Conservation (phyloP, 2,329 filamentous ascomycete genomes). For the Phyllosticta citrichinensis region DNA sequence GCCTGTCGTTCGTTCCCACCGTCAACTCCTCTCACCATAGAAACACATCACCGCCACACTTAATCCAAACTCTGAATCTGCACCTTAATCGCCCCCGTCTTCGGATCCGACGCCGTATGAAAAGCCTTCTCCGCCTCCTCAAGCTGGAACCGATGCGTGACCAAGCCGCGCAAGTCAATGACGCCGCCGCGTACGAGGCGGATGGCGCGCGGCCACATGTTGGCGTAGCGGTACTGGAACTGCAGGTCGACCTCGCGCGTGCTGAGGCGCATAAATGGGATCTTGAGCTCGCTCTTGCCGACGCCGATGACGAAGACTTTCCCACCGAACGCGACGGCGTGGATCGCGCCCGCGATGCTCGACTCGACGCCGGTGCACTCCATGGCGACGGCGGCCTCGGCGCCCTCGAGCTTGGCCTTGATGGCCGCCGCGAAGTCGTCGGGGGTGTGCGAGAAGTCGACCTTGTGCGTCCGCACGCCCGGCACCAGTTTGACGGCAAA, state of each 20-base stretch:
- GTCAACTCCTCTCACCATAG: too few relatives aligned
- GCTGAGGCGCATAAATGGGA: conserved; percentile 89
- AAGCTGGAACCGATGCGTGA: conserved; percentile 77
- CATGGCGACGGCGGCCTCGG: conserved; percentile 72
- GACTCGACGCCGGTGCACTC: conserved; percentile 95
- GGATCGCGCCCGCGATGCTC: conserved; percentile 76
- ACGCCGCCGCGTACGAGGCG: conserved; percentile 76
- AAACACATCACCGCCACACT: neutral
- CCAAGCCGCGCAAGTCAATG: conserved; percentile 68
- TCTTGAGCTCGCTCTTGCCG: conserved; percentile 87
- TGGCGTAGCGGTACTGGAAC: conserved; percentile 93
- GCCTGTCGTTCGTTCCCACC: too few relatives aligned
- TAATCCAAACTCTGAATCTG: conserved; percentile 59
- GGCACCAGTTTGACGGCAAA: conserved; percentile 82
- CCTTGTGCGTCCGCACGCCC: conserved; percentile 69
- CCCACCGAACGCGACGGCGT: conserved; percentile 86
- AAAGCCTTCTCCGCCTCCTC: conserved; percentile 88
- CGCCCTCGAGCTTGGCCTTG: conserved; percentile 60
- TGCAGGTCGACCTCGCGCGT: conserved; percentile 89
- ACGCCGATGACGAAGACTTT: conserved; percentile 97
- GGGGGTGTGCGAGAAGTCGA: conserved; percentile 50
- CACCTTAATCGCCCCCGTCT: conserved; percentile 95
- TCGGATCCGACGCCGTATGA: conserved; percentile 75
- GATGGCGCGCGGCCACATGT: conserved; percentile 93
- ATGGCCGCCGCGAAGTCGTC: conserved; percentile 64